Percentiles rank a stretch among this genome's conserved stretches.
These are phyloP conservation scores for Ophiostoma ulmi DNA, from an alignment of 2,329 filamentous ascomycete species.

Conservation along the genomic window DNA sequence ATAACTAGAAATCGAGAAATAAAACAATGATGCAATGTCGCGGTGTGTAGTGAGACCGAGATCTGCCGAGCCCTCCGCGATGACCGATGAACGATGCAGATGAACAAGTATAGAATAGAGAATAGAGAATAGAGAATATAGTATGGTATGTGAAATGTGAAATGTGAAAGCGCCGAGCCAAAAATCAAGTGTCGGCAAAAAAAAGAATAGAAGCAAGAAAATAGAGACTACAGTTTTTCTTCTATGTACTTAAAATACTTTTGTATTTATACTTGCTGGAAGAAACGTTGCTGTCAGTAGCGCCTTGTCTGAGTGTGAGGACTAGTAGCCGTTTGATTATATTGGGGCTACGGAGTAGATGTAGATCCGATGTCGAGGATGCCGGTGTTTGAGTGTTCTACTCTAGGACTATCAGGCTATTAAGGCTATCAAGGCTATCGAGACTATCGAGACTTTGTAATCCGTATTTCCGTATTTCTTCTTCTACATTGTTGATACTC, in stretches of 20 bases:
- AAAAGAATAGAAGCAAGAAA: neutral
- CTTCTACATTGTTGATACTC: neutral
- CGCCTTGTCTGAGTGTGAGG: neutral
- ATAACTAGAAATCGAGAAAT: too few relatives aligned
- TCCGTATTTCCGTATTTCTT: neutral
- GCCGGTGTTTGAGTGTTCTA: too few relatives aligned
- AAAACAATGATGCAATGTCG: neutral
- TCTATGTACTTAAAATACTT: neutral
- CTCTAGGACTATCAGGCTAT: too few relatives aligned
- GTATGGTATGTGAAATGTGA: too few relatives aligned
- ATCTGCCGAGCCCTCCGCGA: neutral
- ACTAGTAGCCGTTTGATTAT: neutral
- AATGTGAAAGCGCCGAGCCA: neutral
- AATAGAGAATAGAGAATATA: neutral
- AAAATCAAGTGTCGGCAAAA: neutral
- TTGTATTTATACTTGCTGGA: neutral
- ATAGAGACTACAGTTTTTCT: neutral
- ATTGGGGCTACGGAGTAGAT: slow-evolving; percentile 1
- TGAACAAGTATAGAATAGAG: neutral
- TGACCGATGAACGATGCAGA: neutral
- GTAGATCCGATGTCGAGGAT: neutral
- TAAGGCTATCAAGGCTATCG: too few relatives aligned
- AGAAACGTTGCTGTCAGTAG: slow-evolving; percentile 3
- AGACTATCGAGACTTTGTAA: neutral
- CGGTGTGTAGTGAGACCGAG: neutral